phyloP scores from a whole-genome alignment of 1,284 basidiomycete genomes.

The Sporisorium iseilematis-ciliati region DNA sequence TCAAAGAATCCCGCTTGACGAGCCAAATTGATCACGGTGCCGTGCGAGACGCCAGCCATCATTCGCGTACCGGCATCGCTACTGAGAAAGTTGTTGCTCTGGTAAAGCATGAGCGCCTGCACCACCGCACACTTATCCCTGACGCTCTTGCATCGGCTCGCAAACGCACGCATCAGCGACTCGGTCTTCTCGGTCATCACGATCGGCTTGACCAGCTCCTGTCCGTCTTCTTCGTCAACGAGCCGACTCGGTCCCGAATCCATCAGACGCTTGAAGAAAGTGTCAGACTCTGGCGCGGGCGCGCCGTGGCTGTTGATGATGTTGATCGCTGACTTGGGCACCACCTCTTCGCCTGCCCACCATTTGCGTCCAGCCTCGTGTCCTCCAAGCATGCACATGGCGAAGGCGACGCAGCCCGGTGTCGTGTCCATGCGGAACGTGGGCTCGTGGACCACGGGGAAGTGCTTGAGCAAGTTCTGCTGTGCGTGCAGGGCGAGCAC shows the following conservation, averaged over 20 bases:
- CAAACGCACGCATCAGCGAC: slow-evolving; percentile 58
- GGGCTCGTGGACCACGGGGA: slow-evolving; percentile 62
- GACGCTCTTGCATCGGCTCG: slow-evolving; percentile 48
- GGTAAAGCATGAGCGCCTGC: slow-evolving; percentile 59
- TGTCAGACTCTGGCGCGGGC: slow-evolving; percentile 7
- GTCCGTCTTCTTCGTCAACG: slow-evolving; percentile 60
- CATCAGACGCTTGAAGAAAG: slow-evolving; percentile 11
- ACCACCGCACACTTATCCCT: slow-evolving; percentile 61
- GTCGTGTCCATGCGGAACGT: slow-evolving; percentile 62
- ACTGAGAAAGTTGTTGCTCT: slow-evolving; percentile 58
- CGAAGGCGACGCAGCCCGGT: slow-evolving; percentile 59
- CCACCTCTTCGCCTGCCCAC: slow-evolving; percentile 64
- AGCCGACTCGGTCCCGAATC: slow-evolving; percentile 25
- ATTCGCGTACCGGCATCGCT: slow-evolving; percentile 48
- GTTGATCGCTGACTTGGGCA: slow-evolving; percentile 44
- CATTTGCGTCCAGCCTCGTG: slow-evolving; percentile 60
- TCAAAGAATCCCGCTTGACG: slow-evolving; percentile 62
- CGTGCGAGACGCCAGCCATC: slow-evolving; percentile 52
- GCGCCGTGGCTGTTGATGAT: slow-evolving; percentile 35
- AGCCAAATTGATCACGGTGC: slow-evolving; percentile 51
- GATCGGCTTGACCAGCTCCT: slow-evolving; percentile 61
- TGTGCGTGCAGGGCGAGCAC: slow-evolving; percentile 61
- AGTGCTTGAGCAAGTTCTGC: slow-evolving; percentile 63
- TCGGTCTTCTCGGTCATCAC: slow-evolving; percentile 63
- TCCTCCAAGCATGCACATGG: slow-evolving; percentile 60